Conservation (phyloP, 2,329 filamentous ascomycete species). For the Emydomyces testavorans region DNA sequence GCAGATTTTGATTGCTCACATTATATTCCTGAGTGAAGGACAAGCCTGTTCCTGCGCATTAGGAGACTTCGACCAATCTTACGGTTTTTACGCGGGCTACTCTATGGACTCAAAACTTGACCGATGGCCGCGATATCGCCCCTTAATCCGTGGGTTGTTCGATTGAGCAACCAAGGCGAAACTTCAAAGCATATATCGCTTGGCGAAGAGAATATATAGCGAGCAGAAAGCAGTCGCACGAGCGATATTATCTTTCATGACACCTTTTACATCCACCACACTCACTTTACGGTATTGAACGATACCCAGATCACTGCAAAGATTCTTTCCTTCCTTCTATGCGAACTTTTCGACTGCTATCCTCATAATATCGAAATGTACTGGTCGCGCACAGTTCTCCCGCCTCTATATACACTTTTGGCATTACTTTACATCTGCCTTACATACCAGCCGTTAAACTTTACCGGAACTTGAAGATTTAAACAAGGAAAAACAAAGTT, state of each 20-base stretch:
- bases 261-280: neutral
- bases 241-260: constrained; percentile 10
- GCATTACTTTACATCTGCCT: neutral
- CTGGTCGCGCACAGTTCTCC: neutral
- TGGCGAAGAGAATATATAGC: neutral
- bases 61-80: constrained; percentile 10
- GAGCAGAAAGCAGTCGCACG: neutral
- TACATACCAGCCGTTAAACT: neutral
- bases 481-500: neutral
- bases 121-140: neutral
- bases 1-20: constrained; percentile 10
- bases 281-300: neutral
- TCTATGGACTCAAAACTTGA: constrained; percentile 5
- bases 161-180: neutral
- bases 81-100: constrained; percentile 5
- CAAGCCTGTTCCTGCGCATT: constrained; percentile 9
- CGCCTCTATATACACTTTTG: constrained; percentile 5
- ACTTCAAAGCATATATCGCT: neutral
- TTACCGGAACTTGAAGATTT: neutral
- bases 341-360: neutral
- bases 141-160: neutral
- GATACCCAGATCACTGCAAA: neutral
- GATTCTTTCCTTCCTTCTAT: neutral
- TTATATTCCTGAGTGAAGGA: constrained; percentile 7
- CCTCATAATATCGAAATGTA: neutral